A percentile compares a stretch with the other conserved stretches of the same genome.
Conservation (phyloP, 2,329 filamentous ascomycete genomes). For the Penicillium digitatum region DNA sequence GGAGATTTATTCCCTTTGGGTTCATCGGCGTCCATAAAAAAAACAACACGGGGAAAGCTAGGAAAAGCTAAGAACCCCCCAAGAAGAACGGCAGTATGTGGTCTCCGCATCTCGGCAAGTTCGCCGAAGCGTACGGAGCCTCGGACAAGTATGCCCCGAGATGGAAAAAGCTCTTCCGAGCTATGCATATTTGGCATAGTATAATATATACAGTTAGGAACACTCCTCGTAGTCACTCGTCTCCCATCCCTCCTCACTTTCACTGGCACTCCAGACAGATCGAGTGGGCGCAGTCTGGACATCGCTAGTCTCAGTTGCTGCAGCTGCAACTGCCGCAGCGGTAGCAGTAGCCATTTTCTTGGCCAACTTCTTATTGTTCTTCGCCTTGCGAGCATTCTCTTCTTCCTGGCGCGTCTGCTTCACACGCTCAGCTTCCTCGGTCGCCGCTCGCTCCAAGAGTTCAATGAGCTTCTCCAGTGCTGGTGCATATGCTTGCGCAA, state of each 20-base stretch:
- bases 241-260: constrained; percentile 38
- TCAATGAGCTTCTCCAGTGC: constrained; percentile 53
- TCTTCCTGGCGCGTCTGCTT: constrained; percentile 20
- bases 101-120: constrained; percentile 6
- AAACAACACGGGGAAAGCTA: background rate
- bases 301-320: constrained; percentile 5
- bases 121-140: background rate
- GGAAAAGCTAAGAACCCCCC: background rate
- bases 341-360: constrained; percentile 14
- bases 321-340: constrained; percentile 7
- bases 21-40: background rate
- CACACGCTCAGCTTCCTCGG: constrained; percentile 27
- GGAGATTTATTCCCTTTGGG: background rate
- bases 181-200: background rate
- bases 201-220: constrained; percentile 1
- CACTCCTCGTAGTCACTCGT: constrained; percentile 24
- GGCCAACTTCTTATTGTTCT: constrained; percentile 23
- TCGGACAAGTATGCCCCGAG: background rate
- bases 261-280: constrained; percentile 35
- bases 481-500: constrained; percentile 55
- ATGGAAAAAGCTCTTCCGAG: background rate
- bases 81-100: background rate
- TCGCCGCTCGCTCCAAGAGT: constrained; percentile 33
- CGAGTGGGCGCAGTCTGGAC: constrained; percentile 2
- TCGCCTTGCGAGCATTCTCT: constrained; percentile 21